Evolutionary conservation across 176 grass and related monocot genomes (phyloP).

Genomic region (bread wheat (Triticum aestivum)): DNA sequence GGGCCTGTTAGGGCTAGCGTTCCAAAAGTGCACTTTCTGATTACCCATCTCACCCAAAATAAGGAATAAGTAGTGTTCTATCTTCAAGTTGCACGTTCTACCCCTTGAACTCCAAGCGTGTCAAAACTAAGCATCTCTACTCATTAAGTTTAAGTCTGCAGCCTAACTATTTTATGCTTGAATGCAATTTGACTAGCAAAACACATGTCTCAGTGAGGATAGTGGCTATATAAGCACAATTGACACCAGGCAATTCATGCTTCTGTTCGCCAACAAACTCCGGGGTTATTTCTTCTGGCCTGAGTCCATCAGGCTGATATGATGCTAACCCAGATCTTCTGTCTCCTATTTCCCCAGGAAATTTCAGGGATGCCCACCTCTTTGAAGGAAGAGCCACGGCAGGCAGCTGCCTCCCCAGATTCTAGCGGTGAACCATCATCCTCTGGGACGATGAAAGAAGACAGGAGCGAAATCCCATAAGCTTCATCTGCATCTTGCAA

Average conservation of each 20-base stretch:
- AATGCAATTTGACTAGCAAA: slow-evolving; percentile 14
- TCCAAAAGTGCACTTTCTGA: not conserved
- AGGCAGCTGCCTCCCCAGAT: slow-evolving; percentile 54
- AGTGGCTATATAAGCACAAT: not conserved
- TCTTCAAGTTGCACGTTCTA: not conserved
- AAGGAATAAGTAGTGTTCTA: not conserved
- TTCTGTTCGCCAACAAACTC: not conserved
- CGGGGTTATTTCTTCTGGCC: not conserved
- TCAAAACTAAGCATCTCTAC: slow-evolving; percentile 1
- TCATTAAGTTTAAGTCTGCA: not conserved
- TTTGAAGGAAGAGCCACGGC: slow-evolving; percentile 65
- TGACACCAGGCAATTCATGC: not conserved
- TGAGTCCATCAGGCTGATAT: not conserved
- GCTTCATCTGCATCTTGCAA: slow-evolving; percentile 15
- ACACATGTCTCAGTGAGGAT: not conserved
- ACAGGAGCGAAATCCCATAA: slow-evolving; percentile 43
- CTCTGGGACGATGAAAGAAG: slow-evolving; percentile 70
- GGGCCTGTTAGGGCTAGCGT: not conserved
- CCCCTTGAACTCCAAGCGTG: not conserved
- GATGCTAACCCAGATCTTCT: slow-evolving; percentile 15
- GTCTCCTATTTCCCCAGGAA: slow-evolving; percentile 46
- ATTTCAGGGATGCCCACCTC: slow-evolving; percentile 84
- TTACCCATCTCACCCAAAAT: not conserved
- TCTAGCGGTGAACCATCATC: slow-evolving; percentile 77
- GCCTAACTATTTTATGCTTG: slow-evolving; percentile 1